phyloP scores from a whole-genome alignment of 129 eudicot genomes.

The Mikania micrantha region DNA sequence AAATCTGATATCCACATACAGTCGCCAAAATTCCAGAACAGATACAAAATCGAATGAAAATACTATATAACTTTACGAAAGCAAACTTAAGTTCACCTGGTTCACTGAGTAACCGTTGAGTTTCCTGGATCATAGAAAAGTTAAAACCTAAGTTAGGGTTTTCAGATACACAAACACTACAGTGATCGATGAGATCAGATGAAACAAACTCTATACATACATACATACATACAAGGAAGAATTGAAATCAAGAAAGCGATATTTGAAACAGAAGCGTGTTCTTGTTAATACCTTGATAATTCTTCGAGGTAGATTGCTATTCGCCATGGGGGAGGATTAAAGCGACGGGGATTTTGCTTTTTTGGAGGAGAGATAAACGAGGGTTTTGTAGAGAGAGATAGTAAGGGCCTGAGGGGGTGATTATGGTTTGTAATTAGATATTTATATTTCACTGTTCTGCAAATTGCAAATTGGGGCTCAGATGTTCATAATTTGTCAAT shows the following conservation, averaged over 20 bases:
- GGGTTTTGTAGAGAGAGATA: constrained; percentile 21
- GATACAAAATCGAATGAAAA: background rate
- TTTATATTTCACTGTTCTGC: background rate
- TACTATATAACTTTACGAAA: background rate
- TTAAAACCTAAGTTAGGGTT: constrained; percentile 22
- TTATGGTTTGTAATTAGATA: too few relatives aligned
- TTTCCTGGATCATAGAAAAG: constrained; percentile 35
- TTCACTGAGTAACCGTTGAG: constrained; percentile 54
- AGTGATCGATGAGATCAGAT: constrained; percentile 4
- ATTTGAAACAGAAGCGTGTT: constrained; percentile 19
- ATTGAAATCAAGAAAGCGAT: constrained; percentile 10
- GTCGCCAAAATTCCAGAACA: background rate
- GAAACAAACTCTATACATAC: background rate
- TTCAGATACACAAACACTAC: constrained; percentile 8
- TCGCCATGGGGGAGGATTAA: constrained; percentile 40
- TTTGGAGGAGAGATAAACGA: constrained; percentile 4
- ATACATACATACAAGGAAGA: background rate
- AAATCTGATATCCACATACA: constrained; percentile 13
- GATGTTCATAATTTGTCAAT: background rate
- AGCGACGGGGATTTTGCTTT: constrained; percentile 21
- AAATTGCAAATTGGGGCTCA: constrained; percentile 4
- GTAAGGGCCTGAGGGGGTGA: background rate
- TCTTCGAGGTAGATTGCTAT: constrained; percentile 50
- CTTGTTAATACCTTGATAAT: constrained; percentile 39
- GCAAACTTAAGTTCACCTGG: constrained; percentile 34